Evolutionary conservation across 768 basidiomycete genomes (phyloP).

Genomic region (Lactarius hatsudake): DNA sequence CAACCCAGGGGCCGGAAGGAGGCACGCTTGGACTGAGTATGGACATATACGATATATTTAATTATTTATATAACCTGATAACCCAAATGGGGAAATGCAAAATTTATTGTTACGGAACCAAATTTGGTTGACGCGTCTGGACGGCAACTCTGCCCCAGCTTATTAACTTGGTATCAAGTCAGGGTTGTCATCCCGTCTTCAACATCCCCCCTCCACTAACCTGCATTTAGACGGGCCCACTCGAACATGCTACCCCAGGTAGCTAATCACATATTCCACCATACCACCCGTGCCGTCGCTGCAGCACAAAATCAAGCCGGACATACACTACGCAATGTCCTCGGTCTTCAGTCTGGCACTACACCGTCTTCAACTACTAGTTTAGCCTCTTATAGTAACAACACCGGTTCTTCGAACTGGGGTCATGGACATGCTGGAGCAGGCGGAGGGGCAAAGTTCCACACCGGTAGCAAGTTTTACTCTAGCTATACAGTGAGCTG

Average conservation of each 20-base stretch:
- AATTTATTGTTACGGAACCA: background rate
- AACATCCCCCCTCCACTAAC: background rate
- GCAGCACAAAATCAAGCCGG: slow-evolving; percentile 69
- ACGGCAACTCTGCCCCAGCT: slow-evolving; percentile 1
- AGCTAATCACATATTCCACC: slow-evolving; percentile 73
- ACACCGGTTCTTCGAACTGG: slow-evolving; percentile 50
- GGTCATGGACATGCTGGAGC: slow-evolving; percentile 59
- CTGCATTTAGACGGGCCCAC: slow-evolving; percentile 12
- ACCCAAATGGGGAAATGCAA: background rate
- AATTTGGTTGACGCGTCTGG: slow-evolving; percentile 7
- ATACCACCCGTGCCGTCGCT: slow-evolving; percentile 72
- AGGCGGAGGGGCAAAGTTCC: slow-evolving; percentile 64
- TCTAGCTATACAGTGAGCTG: slow-evolving; percentile 59
- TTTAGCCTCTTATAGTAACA: slow-evolving; percentile 41
- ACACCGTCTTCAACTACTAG: slow-evolving; percentile 39
- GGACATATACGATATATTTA: background rate
- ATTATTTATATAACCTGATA: slow-evolving; percentile 1
- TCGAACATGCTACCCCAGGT: slow-evolving; percentile 74
- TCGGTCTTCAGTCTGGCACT: slow-evolving; percentile 60
- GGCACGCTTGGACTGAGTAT: slow-evolving; percentile 19
- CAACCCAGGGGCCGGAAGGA: slow-evolving; percentile 13
- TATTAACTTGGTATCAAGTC: background rate
- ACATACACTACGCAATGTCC: slow-evolving; percentile 71
- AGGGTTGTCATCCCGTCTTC: background rate
- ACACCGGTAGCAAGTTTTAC: slow-evolving; percentile 69